Evolutionary conservation across 2,329 filamentous ascomycete species (phyloP).

Genomic region (Penicillium sp.): DNA sequence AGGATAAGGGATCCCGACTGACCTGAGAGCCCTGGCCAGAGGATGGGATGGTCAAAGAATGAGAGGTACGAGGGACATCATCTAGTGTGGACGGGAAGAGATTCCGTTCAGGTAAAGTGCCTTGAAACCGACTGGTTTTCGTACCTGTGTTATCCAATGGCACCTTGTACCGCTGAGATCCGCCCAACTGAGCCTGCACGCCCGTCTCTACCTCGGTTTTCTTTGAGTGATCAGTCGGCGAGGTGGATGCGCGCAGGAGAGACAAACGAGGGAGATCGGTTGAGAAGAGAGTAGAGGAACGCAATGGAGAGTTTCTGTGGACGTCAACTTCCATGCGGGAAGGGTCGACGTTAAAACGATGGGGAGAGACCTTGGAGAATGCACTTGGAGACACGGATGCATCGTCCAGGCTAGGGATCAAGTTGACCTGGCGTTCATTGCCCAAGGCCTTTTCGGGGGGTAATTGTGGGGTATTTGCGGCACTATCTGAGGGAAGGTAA

Average conservation of each 20-base stretch:
- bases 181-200: constrained; percentile 20
- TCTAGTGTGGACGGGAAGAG: constrained; percentile 31
- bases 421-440: constrained; percentile 34
- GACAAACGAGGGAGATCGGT: constrained; percentile 26
- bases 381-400: constrained; percentile 30
- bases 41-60: constrained; percentile 22
- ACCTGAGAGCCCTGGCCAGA: constrained; percentile 20
- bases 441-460: constrained; percentile 31
- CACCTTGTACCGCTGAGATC: constrained; percentile 23
- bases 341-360: constrained; percentile 29
- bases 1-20: constrained; percentile 23
- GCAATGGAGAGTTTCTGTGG: constrained; percentile 33
- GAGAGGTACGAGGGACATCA: constrained; percentile 26
- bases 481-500: constrained; percentile 55
- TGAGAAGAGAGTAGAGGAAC: constrained; percentile 29
- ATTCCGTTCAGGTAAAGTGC: constrained; percentile 24
- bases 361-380: constrained; percentile 33
- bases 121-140: constrained; percentile 19
- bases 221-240: constrained; percentile 27
- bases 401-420: constrained; percentile 34
- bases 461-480: constrained; percentile 42
- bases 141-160: constrained; percentile 28
- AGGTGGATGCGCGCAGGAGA: constrained; percentile 30
- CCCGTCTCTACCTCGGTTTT: constrained; percentile 24
- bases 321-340: constrained; percentile 42